Evolutionary conservation across 768 basidiomycete genomes (phyloP).

Genomic region (Trametopsis cervina): DNA sequence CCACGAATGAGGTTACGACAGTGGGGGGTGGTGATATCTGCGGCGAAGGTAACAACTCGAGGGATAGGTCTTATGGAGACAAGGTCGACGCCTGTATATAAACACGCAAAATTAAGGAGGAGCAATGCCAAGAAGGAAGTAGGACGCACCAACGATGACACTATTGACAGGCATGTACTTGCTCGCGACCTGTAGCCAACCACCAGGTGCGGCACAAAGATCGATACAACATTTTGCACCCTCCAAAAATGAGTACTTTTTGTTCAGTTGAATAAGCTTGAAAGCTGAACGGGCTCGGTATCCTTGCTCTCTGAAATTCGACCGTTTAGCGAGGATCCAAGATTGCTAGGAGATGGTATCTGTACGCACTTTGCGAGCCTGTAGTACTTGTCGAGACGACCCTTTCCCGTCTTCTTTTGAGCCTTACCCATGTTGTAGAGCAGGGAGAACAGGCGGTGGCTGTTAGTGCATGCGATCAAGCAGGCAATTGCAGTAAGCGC

Average conservation of each 20-base stretch:
- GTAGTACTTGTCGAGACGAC: constrained; percentile 95
- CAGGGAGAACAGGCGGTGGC: constrained; percentile 2
- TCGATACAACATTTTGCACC: constrained; percentile 90
- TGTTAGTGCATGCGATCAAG: not conserved
- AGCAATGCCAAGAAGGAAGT: not conserved
- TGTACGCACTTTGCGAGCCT: constrained; percentile 76
- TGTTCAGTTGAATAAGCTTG: constrained; percentile 98
- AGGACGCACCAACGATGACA: constrained; percentile 74
- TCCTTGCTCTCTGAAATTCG: constrained; percentile 90
- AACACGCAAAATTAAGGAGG: constrained; percentile 7
- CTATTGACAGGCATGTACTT: constrained; percentile 95
- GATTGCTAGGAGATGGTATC: not conserved
- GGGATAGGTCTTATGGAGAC: constrained; percentile 96
- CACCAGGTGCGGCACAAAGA: constrained; percentile 97
- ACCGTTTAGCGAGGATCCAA: not conserved
- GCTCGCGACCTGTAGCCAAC: constrained; percentile 97
- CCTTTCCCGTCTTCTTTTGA: constrained; percentile 97
- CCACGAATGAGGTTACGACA: constrained; percentile 82
- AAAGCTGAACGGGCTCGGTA: constrained; percentile 99
- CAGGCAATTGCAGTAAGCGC: not conserved
- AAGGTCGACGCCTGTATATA: constrained; percentile 75
- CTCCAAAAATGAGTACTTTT: constrained; percentile 92
- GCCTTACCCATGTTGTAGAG: constrained; percentile 29
- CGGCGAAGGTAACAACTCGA: constrained; percentile 81
- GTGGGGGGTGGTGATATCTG: constrained; percentile 89